Evolutionary conservation across 768 basidiomycete species (phyloP).

Genomic region (Auriculariales sp.): DNA sequence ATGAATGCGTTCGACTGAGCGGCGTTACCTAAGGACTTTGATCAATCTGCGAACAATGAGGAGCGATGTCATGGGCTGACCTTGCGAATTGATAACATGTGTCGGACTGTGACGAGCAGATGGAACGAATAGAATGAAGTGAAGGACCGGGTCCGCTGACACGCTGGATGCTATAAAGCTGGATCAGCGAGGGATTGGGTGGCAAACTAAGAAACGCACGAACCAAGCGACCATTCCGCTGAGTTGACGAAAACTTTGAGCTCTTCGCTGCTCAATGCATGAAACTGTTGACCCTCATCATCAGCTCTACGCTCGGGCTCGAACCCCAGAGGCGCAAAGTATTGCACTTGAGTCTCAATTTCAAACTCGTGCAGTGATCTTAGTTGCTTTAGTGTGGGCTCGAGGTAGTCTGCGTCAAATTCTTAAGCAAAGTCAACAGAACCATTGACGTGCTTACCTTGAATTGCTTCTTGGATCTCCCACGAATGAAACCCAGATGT

Average conservation of each 20-base stretch:
- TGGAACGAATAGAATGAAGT: constrained; percentile 85
- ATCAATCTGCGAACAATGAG: not conserved
- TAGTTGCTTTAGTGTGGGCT: constrained; percentile 47
- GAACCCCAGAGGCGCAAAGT: constrained; percentile 80
- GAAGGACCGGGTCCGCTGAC: constrained; percentile 85
- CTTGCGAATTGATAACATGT: constrained; percentile 40
- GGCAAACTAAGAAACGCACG: constrained; percentile 8
- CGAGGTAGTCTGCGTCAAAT: constrained; percentile 60
- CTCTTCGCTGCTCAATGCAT: constrained; percentile 63
- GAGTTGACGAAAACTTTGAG: constrained; percentile 91
- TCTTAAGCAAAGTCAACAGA: not conserved
- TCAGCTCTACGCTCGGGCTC: constrained; percentile 30
- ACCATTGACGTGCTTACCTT: constrained; percentile 29
- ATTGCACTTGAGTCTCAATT: constrained; percentile 88
- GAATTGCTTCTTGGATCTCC: constrained; percentile 54
- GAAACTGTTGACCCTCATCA: constrained; percentile 21
- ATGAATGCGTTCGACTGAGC: constrained; percentile 61
- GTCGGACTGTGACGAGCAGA: constrained; percentile 55
- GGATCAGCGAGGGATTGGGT: constrained; percentile 3
- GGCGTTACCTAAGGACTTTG: constrained; percentile 26
- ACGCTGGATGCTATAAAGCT: constrained; percentile 62
- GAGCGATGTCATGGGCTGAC: constrained; percentile 21
- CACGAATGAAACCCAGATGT: constrained; percentile 33
- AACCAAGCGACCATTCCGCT: constrained; percentile 90
- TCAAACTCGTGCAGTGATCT: constrained; percentile 74